Evolutionary conservation across 2,329 filamentous ascomycete genomes (phyloP).

Genomic region (Calonectria hongkongensis): DNA sequence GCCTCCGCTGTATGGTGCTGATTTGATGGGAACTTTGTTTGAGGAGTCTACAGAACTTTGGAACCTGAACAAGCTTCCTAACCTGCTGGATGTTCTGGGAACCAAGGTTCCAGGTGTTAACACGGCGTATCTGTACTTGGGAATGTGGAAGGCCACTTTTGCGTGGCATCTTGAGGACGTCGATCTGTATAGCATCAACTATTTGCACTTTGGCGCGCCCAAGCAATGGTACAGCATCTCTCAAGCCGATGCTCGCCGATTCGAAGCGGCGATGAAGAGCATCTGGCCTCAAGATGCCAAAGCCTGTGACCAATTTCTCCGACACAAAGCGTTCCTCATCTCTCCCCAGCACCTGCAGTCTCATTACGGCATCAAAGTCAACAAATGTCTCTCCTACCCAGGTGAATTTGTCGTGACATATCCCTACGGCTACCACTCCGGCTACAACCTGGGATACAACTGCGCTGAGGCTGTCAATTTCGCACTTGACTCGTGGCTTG

Average conservation of each 20-base stretch:
- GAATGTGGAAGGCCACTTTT: constrained; percentile 99
- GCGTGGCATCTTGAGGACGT: constrained; percentile 99
- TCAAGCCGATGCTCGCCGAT: constrained; percentile 92
- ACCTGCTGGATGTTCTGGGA: constrained; percentile 93
- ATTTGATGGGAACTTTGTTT: constrained; percentile 96
- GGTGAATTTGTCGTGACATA: constrained; percentile 99
- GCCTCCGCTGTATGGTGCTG: constrained; percentile 94
- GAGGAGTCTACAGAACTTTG: constrained; percentile 88
- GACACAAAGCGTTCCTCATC: constrained; percentile 98
- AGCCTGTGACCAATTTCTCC: constrained; percentile 94
- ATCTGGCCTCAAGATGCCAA: constrained; percentile 98
- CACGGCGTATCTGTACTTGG: constrained; percentile 96
- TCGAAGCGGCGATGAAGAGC: constrained; percentile 95
- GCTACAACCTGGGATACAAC: constrained; percentile 98
- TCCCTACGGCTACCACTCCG: constrained; percentile 98
- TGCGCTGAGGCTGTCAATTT: constrained; percentile 99
- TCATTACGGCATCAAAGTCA: constrained; percentile 96
- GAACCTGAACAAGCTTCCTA: constrained; percentile 97
- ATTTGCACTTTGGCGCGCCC: constrained; percentile 97
- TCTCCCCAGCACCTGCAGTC: constrained; percentile 91
- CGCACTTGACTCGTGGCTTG: constrained; percentile 94
- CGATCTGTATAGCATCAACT: constrained; percentile 99
- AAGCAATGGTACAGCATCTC: constrained; percentile 99
- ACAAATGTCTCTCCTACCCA: constrained; percentile 95
- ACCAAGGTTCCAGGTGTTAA: constrained; percentile 98